phyloP scores from a whole-genome alignment of 805 yeast species.

The Barnettozyma pratensis region DNA sequence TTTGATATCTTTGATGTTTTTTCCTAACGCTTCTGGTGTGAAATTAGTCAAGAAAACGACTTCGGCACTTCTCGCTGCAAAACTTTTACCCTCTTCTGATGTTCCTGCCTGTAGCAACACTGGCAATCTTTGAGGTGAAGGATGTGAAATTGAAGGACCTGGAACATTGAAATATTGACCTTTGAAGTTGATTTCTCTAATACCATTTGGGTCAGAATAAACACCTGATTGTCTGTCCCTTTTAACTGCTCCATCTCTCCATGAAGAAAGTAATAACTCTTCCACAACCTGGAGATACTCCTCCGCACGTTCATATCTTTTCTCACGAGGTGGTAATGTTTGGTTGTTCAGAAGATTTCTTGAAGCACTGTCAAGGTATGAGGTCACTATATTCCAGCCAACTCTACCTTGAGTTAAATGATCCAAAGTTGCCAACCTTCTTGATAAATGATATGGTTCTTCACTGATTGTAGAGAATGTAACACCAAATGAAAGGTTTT shows the following conservation, averaged over 20 bases:
- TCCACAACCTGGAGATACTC: constrained; percentile 38
- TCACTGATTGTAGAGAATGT: constrained; percentile 37
- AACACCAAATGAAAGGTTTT: constrained; percentile 32
- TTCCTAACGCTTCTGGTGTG: no score
- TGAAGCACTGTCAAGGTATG: constrained; percentile 35
- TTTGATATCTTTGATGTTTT: no score
- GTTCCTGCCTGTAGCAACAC: constrained; percentile 41
- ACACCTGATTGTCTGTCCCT: no score
- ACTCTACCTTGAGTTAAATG: constrained; percentile 37
- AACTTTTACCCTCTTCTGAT: constrained; percentile 34
- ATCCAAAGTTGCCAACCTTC: constrained; percentile 37
- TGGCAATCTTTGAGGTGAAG: constrained; percentile 40
- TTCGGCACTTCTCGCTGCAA: constrained; percentile 42
- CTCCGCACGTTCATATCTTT: constrained; percentile 38
- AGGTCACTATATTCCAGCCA: constrained; percentile 39
- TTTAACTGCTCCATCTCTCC: no score
- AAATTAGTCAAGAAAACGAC: constrained; percentile 12
- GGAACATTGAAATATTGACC: constrained; percentile 35
- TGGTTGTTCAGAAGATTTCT: constrained; percentile 31
- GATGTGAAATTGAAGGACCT: constrained; percentile 38
- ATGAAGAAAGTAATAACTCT: neutral
- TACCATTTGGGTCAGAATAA: neutral
- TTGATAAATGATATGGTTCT: constrained; percentile 34
- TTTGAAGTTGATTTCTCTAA: constrained; percentile 35
- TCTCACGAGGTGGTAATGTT: constrained; percentile 33